These are phyloP conservation scores for Phytophthora cryptogea DNA, from an alignment of 352 stramenopile genomes.

Conservation along the genomic window DNA sequence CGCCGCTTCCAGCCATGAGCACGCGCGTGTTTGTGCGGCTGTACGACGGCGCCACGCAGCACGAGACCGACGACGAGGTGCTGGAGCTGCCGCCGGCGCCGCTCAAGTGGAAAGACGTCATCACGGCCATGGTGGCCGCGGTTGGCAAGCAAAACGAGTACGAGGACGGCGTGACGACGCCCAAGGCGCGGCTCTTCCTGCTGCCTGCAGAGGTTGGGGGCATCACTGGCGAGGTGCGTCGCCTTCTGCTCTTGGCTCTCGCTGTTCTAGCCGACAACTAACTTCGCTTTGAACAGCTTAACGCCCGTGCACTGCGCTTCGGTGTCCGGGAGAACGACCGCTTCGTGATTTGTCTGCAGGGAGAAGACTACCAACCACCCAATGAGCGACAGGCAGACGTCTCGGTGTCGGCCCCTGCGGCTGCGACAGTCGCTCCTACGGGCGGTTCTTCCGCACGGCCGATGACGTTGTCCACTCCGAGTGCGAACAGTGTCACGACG, in stretches of 20 bases:
- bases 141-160: slow-evolving; percentile 57
- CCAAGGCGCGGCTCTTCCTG: slow-evolving; percentile 66
- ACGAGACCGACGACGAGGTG: slow-evolving; percentile 68
- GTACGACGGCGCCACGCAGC: slow-evolving; percentile 53
- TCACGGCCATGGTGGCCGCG: slow-evolving; percentile 65
- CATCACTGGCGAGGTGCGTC: slow-evolving; percentile 64
- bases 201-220: slow-evolving; percentile 57
- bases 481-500: slow-evolving; percentile 10
- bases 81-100: slow-evolving; percentile 66
- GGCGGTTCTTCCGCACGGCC: slow-evolving; percentile 17
- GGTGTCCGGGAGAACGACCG: slow-evolving; percentile 80
- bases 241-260: neutral
- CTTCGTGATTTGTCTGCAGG: slow-evolving; percentile 71
- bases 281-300: slow-evolving; percentile 45
- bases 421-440: neutral
- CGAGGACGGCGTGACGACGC: slow-evolving; percentile 40
- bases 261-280: slow-evolving; percentile 10
- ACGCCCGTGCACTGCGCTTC: slow-evolving; percentile 72
- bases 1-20: slow-evolving; percentile 36
- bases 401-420: neutral
- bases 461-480: slow-evolving; percentile 30
- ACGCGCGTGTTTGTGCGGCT: slow-evolving; percentile 82
- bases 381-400: slow-evolving; percentile 14
- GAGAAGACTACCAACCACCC: slow-evolving; percentile 70
- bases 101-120: slow-evolving; percentile 68